Percentiles rank a stretch among this genome's conserved stretches.
Evolutionary conservation across 75 land plant genomes (phyloP).

Genomic region (Cunninghamia lanceolata): DNA sequence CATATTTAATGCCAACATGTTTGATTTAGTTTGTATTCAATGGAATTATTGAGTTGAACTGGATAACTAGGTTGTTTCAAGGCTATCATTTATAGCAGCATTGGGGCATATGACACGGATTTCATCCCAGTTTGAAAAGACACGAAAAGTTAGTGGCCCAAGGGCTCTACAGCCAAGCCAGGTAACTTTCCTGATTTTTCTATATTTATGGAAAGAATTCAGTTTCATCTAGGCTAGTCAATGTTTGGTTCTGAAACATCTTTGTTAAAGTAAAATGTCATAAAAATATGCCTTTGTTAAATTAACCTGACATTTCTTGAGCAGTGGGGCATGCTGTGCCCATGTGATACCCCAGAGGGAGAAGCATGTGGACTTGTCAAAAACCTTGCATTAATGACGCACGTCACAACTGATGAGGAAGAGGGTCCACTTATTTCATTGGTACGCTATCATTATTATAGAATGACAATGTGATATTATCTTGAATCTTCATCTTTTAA

Average conservation of each 20-base stretch:
- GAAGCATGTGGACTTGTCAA: constrained; percentile 97
- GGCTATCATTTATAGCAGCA: constrained; percentile 88
- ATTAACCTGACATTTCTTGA: constrained; percentile 8
- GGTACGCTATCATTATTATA: constrained; percentile 40
- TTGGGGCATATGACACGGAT: constrained; percentile 92
- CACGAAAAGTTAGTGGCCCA: constrained; percentile 99
- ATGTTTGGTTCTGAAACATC: constrained; percentile 2
- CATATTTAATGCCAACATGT: neutral
- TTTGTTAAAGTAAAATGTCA: neutral
- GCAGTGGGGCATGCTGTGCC: constrained; percentile 99
- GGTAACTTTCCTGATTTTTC: constrained; percentile 28
- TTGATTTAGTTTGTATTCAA: constrained; percentile 4
- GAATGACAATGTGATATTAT: neutral
- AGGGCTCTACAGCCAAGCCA: constrained; percentile 99
- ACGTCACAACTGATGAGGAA: constrained; percentile 98
- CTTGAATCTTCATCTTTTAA: neutral
- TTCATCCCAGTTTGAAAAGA: constrained; percentile 95
- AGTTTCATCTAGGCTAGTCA: neutral
- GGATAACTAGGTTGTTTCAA: constrained; percentile 64
- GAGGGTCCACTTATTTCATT: constrained; percentile 77
- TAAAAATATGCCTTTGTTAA: neutral
- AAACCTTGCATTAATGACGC: constrained; percentile 95
- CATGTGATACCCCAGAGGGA: constrained; percentile 99
- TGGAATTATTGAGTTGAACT: neutral
- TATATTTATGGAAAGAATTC: neutral